Conservation (phyloP, 257 asterid genomes). For the Fraxinus pennsylvanica region DNA sequence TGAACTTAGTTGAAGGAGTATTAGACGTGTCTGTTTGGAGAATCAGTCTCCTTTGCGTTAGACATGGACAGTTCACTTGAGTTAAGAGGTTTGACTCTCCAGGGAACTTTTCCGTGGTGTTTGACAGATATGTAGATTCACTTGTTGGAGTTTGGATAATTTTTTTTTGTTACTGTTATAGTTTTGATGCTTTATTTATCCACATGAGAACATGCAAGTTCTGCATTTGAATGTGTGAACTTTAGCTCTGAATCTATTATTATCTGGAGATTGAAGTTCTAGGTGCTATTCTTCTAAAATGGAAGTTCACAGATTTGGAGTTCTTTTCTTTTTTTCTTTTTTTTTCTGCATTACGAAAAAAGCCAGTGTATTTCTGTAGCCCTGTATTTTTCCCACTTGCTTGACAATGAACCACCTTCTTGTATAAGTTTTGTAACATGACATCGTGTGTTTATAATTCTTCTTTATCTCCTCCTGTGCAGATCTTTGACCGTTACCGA, state of each 20-base stretch:
- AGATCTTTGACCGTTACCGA: slow-evolving; percentile 77
- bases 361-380: background rate
- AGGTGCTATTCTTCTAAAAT: background rate
- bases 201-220: background rate
- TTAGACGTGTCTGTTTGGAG: slow-evolving; percentile 2
- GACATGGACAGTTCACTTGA: background rate
- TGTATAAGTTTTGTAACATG: slow-evolving; percentile 1
- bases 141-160: slow-evolving; percentile 11
- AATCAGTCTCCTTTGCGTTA: background rate
- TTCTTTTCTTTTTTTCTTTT: background rate
- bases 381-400: background rate
- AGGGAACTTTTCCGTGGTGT: background rate
- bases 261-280: background rate
- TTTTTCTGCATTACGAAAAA: background rate
- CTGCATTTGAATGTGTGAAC: background rate
- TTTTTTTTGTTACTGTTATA: background rate
- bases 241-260: background rate
- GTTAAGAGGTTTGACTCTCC: background rate
- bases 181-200: background rate
- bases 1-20: background rate
- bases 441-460: slow-evolving; percentile 20
- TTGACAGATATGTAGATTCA: slow-evolving; percentile 9
- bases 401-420: slow-evolving; percentile 2
- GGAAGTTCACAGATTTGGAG: background rate
- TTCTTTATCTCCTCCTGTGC: slow-evolving; percentile 32